phyloP scores from a whole-genome alignment of 441 rosid species.

The Gossypium gossypioides region DNA sequence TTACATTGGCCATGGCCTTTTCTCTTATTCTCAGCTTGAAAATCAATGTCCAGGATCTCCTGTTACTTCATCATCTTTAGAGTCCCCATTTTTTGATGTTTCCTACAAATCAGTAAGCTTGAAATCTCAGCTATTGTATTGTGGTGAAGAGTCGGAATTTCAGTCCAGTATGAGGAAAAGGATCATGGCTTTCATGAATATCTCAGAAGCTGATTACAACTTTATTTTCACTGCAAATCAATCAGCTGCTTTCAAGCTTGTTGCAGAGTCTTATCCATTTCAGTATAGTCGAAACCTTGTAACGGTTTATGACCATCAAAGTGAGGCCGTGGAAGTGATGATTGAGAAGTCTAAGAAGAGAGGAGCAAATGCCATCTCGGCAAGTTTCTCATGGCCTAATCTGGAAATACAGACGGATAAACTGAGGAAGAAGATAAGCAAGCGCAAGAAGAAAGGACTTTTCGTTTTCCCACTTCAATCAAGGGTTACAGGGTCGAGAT shows the following conservation, averaged over 20 bases:
- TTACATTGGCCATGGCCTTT: slow-evolving; percentile 59
- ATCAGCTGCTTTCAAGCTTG: slow-evolving; percentile 65
- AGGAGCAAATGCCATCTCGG: slow-evolving; percentile 45
- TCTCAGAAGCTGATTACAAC: slow-evolving; percentile 59
- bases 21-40: slow-evolving; percentile 55
- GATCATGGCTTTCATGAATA: slow-evolving; percentile 59
- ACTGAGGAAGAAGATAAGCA: slow-evolving; percentile 45
- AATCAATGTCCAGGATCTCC: slow-evolving; percentile 3
- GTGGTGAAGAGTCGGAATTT: slow-evolving; percentile 41
- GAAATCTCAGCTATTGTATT: slow-evolving; percentile 33
- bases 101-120: slow-evolving; percentile 43
- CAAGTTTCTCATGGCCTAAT: slow-evolving; percentile 69
- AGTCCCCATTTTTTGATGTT: slow-evolving; percentile 35
- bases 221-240: slow-evolving; percentile 66
- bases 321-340: slow-evolving; percentile 58
- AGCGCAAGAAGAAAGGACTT: slow-evolving; percentile 40
- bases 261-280: slow-evolving; percentile 71
- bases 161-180: slow-evolving; percentile 41
- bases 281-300: slow-evolving; percentile 45
- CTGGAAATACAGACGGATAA: slow-evolving; percentile 41
- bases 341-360: slow-evolving; percentile 44
- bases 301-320: slow-evolving; percentile 69
- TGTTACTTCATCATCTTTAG: slow-evolving; percentile 17
- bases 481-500: slow-evolving; percentile 57
- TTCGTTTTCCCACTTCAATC: slow-evolving; percentile 87